phyloP scores from a whole-genome alignment of 2,329 filamentous ascomycete genomes.

The Blumeria graminis region DNA sequence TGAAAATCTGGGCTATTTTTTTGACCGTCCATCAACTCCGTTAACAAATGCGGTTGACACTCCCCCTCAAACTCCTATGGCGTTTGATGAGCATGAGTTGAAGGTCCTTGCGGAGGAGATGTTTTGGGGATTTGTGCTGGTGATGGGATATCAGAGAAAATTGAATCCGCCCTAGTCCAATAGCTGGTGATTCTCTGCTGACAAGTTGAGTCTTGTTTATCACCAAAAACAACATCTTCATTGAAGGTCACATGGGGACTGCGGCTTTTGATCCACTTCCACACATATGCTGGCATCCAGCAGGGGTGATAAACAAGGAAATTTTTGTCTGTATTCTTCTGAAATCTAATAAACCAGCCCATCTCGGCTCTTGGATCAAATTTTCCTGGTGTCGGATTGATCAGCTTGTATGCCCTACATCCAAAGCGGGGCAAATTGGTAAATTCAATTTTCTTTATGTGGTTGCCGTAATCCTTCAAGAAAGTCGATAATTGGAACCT shows the following conservation, averaged over 20 bases:
- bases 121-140: not conserved
- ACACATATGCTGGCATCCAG: not conserved
- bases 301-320: not conserved
- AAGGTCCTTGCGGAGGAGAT: not conserved
- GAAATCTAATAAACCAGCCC: not conserved
- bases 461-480: not conserved
- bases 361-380: not conserved
- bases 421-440: not conserved
- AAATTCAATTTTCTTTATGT: not conserved
- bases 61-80: conserved; percentile 1
- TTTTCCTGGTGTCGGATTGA: not conserved
- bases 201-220: not conserved
- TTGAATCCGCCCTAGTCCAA: not conserved
- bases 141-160: not conserved
- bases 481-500: not conserved
- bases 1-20: not conserved
- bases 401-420: not conserved
- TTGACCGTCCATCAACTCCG: not conserved
- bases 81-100: not conserved
- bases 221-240: not conserved
- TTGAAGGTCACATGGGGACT: not conserved
- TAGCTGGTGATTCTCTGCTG: not conserved
- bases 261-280: not conserved
- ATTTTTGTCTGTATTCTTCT: not conserved
- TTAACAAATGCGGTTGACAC: not conserved